A percentile compares a stretch with the other conserved stretches of the same genome.
These are phyloP conservation scores for Trichoderma virens DNA, from an alignment of 495 filamentous ascomycete genomes.

Conservation along the genomic window DNA sequence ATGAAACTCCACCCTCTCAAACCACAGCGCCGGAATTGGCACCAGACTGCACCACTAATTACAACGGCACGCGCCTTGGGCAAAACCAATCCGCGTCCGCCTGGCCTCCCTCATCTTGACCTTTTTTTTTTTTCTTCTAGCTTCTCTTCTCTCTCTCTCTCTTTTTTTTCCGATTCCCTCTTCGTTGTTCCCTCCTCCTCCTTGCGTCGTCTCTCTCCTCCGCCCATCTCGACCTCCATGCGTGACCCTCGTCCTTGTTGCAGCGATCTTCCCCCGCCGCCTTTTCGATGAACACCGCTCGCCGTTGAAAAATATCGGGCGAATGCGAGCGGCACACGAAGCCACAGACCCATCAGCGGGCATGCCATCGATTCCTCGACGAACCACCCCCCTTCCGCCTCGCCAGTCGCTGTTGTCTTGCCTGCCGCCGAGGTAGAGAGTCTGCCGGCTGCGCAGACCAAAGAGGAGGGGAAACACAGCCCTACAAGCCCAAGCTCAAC, in stretches of 20 bases:
- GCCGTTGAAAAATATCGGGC: neutral
- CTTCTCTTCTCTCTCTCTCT: neutral
- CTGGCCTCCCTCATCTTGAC: neutral
- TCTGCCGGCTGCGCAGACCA: neutral
- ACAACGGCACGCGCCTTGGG: neutral
- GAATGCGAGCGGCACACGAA: conserved; percentile 6
- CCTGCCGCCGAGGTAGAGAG: neutral
- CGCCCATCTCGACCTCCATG: neutral
- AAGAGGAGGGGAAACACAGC: neutral
- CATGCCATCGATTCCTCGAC: conserved; percentile 1
- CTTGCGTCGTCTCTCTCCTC: neutral
- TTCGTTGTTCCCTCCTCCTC: neutral
- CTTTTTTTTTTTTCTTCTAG: conserved; percentile 4
- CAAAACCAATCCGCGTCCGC: neutral
- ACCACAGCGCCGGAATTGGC: too few species aligned
- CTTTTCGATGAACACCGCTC: conserved; percentile 6
- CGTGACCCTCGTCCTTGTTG: neutral
- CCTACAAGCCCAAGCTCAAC: neutral
- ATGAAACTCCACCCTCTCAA: too few species aligned
- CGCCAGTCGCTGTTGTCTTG: neutral
- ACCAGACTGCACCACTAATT: too few species aligned
- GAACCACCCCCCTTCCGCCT: neutral
- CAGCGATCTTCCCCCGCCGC: conserved; percentile 7
- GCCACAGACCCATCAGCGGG: conserved; percentile 1
- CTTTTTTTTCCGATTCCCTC: neutral